Conservation (phyloP, 805 yeast species). For the Ogataea paraovalis region DNA sequence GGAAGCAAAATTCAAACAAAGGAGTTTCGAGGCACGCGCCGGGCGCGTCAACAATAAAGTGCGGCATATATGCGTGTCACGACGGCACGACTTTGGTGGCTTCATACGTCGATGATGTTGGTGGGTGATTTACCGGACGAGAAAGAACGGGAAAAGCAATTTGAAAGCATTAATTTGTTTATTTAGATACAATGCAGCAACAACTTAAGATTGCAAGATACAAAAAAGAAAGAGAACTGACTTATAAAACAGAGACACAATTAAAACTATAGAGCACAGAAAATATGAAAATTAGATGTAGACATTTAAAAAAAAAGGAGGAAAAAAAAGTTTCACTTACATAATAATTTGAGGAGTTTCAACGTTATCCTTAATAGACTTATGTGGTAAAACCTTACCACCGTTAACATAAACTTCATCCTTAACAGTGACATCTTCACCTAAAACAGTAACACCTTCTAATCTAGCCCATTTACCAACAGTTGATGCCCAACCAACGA, state of each 20-base stretch:
- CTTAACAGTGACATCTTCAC: slow-evolving; percentile 98
- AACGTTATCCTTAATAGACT: slow-evolving; percentile 91
- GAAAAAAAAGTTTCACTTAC: slow-evolving; percentile 44
- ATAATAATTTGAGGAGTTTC: slow-evolving; percentile 98
- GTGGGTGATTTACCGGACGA: no score
- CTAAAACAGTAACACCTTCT: slow-evolving; percentile 95
- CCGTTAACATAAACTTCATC: slow-evolving; percentile 99
- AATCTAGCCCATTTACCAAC: slow-evolving; percentile 99
- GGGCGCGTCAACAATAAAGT: no score
- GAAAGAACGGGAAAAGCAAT: no score
- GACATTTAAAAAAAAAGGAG: not conserved
- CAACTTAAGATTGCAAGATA: no score
- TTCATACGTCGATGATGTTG: no score
- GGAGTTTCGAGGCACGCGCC: no score
- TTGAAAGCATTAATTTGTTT: no score
- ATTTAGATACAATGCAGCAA: no score
- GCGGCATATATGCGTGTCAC: no score
- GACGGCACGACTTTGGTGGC: no score
- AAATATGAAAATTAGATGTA: not conserved
- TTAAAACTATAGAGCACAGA: not conserved
- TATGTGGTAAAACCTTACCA: slow-evolving; percentile 98
- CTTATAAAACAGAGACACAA: not conserved
- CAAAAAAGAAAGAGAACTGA: not conserved
- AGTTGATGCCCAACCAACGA: slow-evolving; percentile 98
- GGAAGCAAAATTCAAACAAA: no score